A percentile compares a stretch with the other conserved stretches of the same genome.
phyloP scores from a whole-genome alignment of 805 yeast genomes.

The Metschnikowia dekortorum region DNA sequence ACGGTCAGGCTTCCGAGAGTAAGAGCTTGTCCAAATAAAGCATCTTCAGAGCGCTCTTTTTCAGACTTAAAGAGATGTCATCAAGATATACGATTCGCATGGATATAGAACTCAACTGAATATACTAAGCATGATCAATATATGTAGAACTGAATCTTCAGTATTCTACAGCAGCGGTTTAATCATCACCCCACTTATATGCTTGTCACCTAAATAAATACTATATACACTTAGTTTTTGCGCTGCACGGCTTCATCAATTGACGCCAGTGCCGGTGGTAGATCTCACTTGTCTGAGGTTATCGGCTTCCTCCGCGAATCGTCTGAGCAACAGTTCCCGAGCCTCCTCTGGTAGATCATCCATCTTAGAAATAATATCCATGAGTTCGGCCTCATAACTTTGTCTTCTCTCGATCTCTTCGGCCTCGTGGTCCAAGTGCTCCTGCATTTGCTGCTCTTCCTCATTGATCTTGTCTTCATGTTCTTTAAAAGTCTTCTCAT shows the following conservation, averaged over 20 bases:
- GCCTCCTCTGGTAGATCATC: constrained; percentile 35
- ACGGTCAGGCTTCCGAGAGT: constrained; percentile 53
- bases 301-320: constrained; percentile 21
- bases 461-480: constrained; percentile 20
- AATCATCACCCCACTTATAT: too few relatives aligned
- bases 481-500: constrained; percentile 27
- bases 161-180: too few relatives aligned
- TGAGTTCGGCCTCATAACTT: constrained; percentile 17
- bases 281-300: constrained; percentile 5
- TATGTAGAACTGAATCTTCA: not conserved
- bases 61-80: not conserved
- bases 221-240: constrained; percentile 9
- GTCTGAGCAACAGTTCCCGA: constrained; percentile 26
- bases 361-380: constrained; percentile 27
- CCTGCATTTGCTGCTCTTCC: constrained; percentile 23
- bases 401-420: constrained; percentile 19
- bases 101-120: not conserved
- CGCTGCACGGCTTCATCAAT: not conserved
- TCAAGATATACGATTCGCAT: constrained; percentile 1
- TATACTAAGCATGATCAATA: constrained; percentile 1
- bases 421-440: constrained; percentile 23
- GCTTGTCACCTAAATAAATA: constrained; percentile 4
- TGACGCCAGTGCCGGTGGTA: constrained; percentile 6
- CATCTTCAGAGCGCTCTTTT: not conserved
- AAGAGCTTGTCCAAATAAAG: constrained; percentile 32